Base-by-base conservation (phyloP, 768 basidiomycete genomes). In the Filobasidium floriforme region DNA sequence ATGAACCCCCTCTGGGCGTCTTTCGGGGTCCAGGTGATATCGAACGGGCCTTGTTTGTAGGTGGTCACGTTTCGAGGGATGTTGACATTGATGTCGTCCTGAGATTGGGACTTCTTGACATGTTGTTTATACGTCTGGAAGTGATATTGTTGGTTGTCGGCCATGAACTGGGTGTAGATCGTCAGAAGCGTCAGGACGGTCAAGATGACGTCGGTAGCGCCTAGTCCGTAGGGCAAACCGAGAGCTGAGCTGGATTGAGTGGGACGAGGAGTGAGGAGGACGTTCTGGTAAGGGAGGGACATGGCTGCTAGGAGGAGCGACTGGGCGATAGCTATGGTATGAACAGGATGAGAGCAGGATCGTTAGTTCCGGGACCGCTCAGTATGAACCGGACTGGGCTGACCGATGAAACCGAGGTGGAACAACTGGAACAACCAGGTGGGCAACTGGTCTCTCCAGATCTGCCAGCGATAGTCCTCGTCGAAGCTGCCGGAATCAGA, bases 381-480 rank as follows among this genome's bases (percentile, higher is more conserved):
- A 49, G 1, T 63, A 19, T 22, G 19, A 37, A 29, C 12, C n/a
- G n/a, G 63, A 19, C 12, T 12, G 41, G 1, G 72, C 82, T 32
- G 68, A 85, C 86, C 81, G 37, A 92, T 87, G 80, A 91, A 92
- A 14, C 82, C 82, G 15, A 90, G 78, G 77, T 87, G 87, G 37
- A 84, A 62, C n/a, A 88, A 66, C 68, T 86, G 83, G 80, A 88
- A 88, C 10, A 85, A 69, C 78, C 81, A 81, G 1, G 75, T 61
- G 15, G 85, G 84, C 3, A 88, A 73, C 59, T 85, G 82, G 46
- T 80, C 76, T 49, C 92, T 85, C 15, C 96, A 82, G 43, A 91
- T 80, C 1, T 81, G 84, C 90, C 93, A 97, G 29, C 94, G 88
- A 73, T 97, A 97, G 77, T 96, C 92, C 77, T 94, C 92, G 28